Evolutionary conservation across 1,284 basidiomycete genomes (phyloP).

Genomic region (Puccinia hordei): DNA sequence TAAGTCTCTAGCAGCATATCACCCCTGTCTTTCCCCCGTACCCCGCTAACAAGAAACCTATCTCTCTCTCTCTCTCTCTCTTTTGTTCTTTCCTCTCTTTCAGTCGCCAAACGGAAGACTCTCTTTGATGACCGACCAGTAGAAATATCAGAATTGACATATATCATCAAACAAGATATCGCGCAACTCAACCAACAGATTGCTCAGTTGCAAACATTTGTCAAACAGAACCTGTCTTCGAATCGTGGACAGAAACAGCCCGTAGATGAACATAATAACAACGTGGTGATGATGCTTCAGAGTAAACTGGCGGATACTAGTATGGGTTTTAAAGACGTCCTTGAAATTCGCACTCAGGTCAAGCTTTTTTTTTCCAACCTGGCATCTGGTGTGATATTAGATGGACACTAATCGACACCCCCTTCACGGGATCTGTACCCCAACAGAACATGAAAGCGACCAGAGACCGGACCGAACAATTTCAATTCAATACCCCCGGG

Average conservation of each 20-base stretch:
- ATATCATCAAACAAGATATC: constrained; percentile 99
- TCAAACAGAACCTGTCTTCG: constrained; percentile 50
- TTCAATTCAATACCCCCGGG: constrained; percentile 81
- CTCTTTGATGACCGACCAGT: constrained; percentile 98
- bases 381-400: background rate
- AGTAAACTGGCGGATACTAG: constrained; percentile 92
- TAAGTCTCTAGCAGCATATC: constrained; percentile 60
- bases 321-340: constrained; percentile 95
- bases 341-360: constrained; percentile 94
- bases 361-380: constrained; percentile 57
- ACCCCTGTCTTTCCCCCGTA: background rate
- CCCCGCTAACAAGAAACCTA: background rate
- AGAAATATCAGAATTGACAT: constrained; percentile 98
- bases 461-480: constrained; percentile 93
- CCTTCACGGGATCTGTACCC: background rate
- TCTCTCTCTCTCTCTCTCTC: too few species aligned
- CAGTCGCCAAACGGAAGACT: constrained; percentile 98
- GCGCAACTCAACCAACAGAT: constrained; percentile 96
- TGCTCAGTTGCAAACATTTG: constrained; percentile 75
- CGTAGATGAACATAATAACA: constrained; percentile 86
- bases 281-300: constrained; percentile 95
- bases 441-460: constrained; percentile 97
- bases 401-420: background rate
- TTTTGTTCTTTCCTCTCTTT: background rate
- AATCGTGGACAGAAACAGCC: constrained; percentile 68